phyloP scores from a whole-genome alignment of 495 filamentous ascomycete genomes.

The Daldinia concentrica region DNA sequence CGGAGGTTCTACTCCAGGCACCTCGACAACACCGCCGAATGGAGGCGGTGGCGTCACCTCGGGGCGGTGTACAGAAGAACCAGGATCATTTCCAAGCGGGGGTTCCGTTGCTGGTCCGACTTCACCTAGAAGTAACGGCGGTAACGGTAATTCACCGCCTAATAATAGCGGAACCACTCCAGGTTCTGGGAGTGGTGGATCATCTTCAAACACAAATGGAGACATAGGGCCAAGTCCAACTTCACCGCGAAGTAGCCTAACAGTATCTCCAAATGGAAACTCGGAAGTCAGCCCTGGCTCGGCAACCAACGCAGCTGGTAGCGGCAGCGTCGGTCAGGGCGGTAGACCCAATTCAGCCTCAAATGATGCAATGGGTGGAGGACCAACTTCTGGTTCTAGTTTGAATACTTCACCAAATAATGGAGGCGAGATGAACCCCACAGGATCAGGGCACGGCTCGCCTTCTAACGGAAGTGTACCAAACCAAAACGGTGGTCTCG shows the following conservation, averaged over 20 bases:
- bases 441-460: conserved; percentile 11
- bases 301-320: not conserved
- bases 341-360: conserved; percentile 13
- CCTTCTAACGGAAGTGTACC: conserved; percentile 22
- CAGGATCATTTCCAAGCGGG: conserved; percentile 4
- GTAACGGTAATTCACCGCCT: not conserved
- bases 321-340: conserved; percentile 16
- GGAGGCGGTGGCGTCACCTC: conserved; percentile 1
- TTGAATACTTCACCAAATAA: conserved; percentile 16
- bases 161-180: conserved; percentile 10
- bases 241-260: conserved; percentile 4
- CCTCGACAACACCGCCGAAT: conserved; percentile 4
- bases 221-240: conserved; percentile 6
- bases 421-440: conserved; percentile 8
- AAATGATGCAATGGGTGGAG: conserved; percentile 18
- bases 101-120: conserved; percentile 8
- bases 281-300: not conserved
- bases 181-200: not conserved
- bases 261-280: conserved; percentile 10
- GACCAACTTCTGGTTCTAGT: not conserved
- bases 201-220: conserved; percentile 16
- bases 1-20: conserved; percentile 1
- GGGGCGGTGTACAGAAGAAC: conserved; percentile 6
- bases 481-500: conserved; percentile 18
- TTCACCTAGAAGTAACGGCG: not conserved